These are phyloP conservation scores for Phaeomoniella chlamydospora DNA, from an alignment of 2,329 filamentous ascomycete species.

Conservation along the genomic window DNA sequence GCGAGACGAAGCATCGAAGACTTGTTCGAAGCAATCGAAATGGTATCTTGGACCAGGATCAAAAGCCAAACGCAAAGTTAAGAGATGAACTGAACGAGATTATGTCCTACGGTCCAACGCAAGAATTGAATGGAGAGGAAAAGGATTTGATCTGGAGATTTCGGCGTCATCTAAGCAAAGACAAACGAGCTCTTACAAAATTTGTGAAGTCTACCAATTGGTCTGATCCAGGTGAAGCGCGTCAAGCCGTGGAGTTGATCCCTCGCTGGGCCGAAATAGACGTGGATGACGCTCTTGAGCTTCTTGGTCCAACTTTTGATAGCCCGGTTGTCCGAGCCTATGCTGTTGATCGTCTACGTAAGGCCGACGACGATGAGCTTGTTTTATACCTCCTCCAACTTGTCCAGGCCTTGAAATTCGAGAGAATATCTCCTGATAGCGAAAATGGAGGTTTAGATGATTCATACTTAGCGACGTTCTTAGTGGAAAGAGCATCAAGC, in stretches of 20 bases:
- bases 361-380: slow-evolving; percentile 84
- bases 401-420: slow-evolving; percentile 91
- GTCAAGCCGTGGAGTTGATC: slow-evolving; percentile 79
- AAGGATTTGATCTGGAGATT: slow-evolving; percentile 98
- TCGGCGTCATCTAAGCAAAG: slow-evolving; percentile 79
- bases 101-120: slow-evolving; percentile 83
- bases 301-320: slow-evolving; percentile 84
- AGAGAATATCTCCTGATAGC: slow-evolving; percentile 53
- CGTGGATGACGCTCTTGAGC: slow-evolving; percentile 81
- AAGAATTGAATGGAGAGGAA: slow-evolving; percentile 75
- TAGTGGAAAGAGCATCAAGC: slow-evolving; percentile 73
- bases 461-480: slow-evolving; percentile 76
- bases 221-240: slow-evolving; percentile 70
- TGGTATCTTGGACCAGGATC: slow-evolving; percentile 83
- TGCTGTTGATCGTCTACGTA: slow-evolving; percentile 79
- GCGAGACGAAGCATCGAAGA: slow-evolving; percentile 84
- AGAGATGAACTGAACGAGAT: slow-evolving; percentile 86
- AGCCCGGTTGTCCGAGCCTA: slow-evolving; percentile 81
- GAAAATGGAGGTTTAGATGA: slow-evolving; percentile 52
- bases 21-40: slow-evolving; percentile 86
- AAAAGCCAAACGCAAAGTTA: slow-evolving; percentile 92
- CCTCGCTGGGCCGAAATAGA: slow-evolving; percentile 94
- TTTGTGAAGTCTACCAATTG: slow-evolving; percentile 97
- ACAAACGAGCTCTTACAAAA: slow-evolving; percentile 87
- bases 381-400: slow-evolving; percentile 84